phyloP scores from a whole-genome alignment of 2,329 filamentous ascomycete genomes.

The Paracorniculantispora psalliotae region DNA sequence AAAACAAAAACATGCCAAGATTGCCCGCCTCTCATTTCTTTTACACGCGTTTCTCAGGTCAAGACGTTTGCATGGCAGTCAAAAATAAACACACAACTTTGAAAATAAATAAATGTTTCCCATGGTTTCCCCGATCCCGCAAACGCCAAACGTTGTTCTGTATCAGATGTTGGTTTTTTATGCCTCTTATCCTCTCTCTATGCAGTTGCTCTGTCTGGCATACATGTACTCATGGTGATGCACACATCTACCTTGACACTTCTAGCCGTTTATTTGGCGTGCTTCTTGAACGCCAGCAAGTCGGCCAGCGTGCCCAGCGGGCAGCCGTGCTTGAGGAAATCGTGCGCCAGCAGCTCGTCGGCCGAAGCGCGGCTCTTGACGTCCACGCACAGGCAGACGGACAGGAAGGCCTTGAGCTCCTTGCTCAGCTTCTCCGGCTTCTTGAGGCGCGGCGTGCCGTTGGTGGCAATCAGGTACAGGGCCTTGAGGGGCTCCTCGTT shows the following conservation, averaged over 20 bases:
- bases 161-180: constrained; percentile 5
- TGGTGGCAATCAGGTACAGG: constrained; percentile 94
- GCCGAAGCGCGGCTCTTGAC: constrained; percentile 92
- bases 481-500: constrained; percentile 98
- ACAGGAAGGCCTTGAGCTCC: constrained; percentile 95
- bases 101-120: constrained; percentile 7
- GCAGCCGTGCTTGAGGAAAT: constrained; percentile 92
- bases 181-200: neutral
- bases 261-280: constrained; percentile 48
- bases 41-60: neutral
- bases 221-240: neutral
- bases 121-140: neutral
- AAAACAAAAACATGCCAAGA: constrained; percentile 3
- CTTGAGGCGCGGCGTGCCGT: constrained; percentile 94
- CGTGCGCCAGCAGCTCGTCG: constrained; percentile 81
- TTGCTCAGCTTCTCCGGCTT: constrained; percentile 97
- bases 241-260: neutral
- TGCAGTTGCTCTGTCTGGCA: neutral
- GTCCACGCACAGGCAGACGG: constrained; percentile 93
- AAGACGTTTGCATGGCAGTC: constrained; percentile 1
- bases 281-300: constrained; percentile 80
- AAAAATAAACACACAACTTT: constrained; percentile 4
- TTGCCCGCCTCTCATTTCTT: neutral
- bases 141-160: constrained; percentile 7
- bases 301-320: constrained; percentile 77